Base-by-base conservation (phyloP, 148 eudicot genomes). In the Nepenthes mirabilis region DNA sequence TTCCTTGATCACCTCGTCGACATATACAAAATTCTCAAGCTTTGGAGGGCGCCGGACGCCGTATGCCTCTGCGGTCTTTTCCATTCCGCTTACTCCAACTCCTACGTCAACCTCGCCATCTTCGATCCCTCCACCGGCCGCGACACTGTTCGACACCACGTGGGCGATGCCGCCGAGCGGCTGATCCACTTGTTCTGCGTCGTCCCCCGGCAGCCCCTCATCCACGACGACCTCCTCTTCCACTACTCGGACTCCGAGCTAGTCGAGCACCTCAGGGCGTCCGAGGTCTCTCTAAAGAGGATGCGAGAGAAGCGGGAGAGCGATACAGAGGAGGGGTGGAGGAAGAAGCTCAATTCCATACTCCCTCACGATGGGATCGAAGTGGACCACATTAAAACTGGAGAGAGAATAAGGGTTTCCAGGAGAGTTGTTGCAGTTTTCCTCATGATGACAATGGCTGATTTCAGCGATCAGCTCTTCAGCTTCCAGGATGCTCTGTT, bases 1-100 rank as follows among this genome's bases (percentile, higher is more conserved):
- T 93, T 93, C 70, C 81, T 93, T 5, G 83, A 79, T 6, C 98
- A 93, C 69, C 84, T 93, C 7, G 14, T 86, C 32, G 88, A 81
- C 64, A 75, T 83, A 36, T 79, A 85, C 65, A 74, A 75, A 1
- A 83, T 86, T 36, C 88, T 93, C 40, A 83, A 79, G 58, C 84
- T 91, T 2, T 88, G 91, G 84, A 66, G 74, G 9, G 76, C 76
- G 32, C 83, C 82, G 11, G 76, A 83, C 37, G 37, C 78, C 13
- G 88, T 84, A 43, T 79, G 82, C 54, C 85, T 88, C 37, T 80
- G 87, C 56, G 98, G 96, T 47, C 89, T 93, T 56, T 93, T 93
- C 69, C 98, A 93, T 68, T 93, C 98, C 11, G 96, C 98, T 58
- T 93, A 93, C 77, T 93, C 98, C 68, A 93, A 88, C 57, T 93